Percentiles rank a stretch among this genome's conserved stretches.
phyloP scores from a whole-genome alignment of 345 rosid species.

The thale cress (Arabidopsis thaliana) region DNA sequence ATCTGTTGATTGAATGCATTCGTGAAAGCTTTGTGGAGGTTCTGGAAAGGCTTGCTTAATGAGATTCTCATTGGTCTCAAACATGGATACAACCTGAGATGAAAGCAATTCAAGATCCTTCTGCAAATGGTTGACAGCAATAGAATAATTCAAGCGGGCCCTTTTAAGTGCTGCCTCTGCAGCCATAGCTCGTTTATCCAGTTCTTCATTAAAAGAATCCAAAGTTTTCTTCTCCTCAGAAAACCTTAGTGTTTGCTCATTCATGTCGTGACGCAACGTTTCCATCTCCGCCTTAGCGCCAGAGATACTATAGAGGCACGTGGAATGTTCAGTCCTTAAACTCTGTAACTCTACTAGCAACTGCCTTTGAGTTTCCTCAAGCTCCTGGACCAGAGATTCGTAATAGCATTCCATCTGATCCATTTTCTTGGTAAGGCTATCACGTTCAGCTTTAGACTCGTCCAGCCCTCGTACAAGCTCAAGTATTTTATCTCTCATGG shows the following conservation, averaged over 20 bases:
- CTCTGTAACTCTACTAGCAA: slow-evolving; percentile 88
- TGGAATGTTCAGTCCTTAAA: slow-evolving; percentile 87
- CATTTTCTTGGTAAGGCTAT: slow-evolving; percentile 89
- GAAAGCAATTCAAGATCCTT: slow-evolving; percentile 95
- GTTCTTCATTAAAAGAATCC: slow-evolving; percentile 70
- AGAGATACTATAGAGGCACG: slow-evolving; percentile 70
- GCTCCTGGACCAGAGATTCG: slow-evolving; percentile 93
- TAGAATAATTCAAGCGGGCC: slow-evolving; percentile 94
- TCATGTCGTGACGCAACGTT: slow-evolving; percentile 62
- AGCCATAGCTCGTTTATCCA: slow-evolving; percentile 76
- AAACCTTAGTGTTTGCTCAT: slow-evolving; percentile 65
- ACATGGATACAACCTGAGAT: slow-evolving; percentile 87
- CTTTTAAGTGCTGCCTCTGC: slow-evolving; percentile 93
- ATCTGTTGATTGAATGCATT: slow-evolving; percentile 40
- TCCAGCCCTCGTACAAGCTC: slow-evolving; percentile 91
- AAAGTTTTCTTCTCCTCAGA: slow-evolving; percentile 70
- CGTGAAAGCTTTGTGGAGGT: slow-evolving; percentile 54
- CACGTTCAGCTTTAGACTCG: slow-evolving; percentile 84
- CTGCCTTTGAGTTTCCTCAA: slow-evolving; percentile 97
- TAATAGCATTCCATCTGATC: slow-evolving; percentile 98
- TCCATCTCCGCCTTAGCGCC: slow-evolving; percentile 87
- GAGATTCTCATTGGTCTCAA: slow-evolving; percentile 90
- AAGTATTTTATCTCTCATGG: slow-evolving; percentile 73
- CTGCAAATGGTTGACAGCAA: slow-evolving; percentile 92
- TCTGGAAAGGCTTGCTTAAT: slow-evolving; percentile 80